Conservation (phyloP, 2,329 filamentous ascomycete genomes). For the Ploettnerulaceae sp. region DNA sequence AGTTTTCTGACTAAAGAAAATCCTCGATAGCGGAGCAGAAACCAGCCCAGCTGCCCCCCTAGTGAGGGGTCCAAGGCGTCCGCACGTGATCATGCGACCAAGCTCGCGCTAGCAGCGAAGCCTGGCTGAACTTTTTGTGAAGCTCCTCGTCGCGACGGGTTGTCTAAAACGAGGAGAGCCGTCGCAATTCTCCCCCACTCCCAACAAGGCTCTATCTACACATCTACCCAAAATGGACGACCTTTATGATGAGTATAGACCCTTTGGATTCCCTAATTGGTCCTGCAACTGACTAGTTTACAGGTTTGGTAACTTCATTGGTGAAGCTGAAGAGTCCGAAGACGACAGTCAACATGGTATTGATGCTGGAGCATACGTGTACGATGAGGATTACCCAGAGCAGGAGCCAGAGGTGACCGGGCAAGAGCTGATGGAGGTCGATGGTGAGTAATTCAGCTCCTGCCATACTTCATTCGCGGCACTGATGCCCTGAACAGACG, state of each 20-base stretch:
- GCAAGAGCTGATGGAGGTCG: conserved; percentile 90
- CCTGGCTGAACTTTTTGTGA: conserved; percentile 26
- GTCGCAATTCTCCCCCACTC: conserved; percentile 16
- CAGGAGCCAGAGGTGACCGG: conserved; percentile 59
- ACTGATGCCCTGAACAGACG: conserved; percentile 46
- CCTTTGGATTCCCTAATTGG: conserved; percentile 7
- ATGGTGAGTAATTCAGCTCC: conserved; percentile 51
- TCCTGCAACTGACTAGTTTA: conserved; percentile 20
- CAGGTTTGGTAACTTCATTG: conserved; percentile 98
- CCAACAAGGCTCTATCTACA: conserved; percentile 1
- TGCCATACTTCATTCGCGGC: neutral
- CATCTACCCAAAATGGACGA: conserved; percentile 66
- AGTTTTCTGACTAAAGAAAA: no score
- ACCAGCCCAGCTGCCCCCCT: no score
- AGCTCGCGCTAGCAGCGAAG: conserved; percentile 4
- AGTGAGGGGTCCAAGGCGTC: no score
- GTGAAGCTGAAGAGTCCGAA: conserved; percentile 84
- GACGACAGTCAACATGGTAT: conserved; percentile 75
- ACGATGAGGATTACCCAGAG: conserved; percentile 68
- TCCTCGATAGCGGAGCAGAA: no score
- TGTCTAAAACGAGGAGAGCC: conserved; percentile 9
- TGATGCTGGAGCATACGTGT: conserved; percentile 72
- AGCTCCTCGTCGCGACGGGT: conserved; percentile 21
- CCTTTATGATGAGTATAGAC: conserved; percentile 83
- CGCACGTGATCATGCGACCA: no score